A percentile compares a stretch with the other conserved stretches of the same genome.
Evolutionary conservation across 306 rosid genomes (phyloP).

Genomic region (Quercus wislizeni): DNA sequence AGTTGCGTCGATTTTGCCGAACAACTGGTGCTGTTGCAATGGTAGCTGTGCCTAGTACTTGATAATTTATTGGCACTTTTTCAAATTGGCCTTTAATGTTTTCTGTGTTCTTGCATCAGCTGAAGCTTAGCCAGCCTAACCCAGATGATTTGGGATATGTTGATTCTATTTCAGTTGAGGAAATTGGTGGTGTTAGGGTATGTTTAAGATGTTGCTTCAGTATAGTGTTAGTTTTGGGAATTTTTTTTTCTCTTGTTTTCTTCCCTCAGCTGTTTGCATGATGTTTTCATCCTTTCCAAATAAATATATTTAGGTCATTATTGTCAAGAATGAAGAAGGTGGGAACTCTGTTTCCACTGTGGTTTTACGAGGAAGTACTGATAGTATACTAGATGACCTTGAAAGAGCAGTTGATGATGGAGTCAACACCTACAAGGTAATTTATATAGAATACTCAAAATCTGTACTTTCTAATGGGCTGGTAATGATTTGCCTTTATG

Average conservation of each 20-base stretch:
- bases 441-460: conserved; percentile 3
- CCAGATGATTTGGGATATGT: conserved; percentile 88
- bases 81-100: conserved; percentile 23
- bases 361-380: conserved; percentile 78
- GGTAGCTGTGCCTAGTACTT: conserved; percentile 34
- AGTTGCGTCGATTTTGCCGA: conserved; percentile 90
- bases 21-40: conserved; percentile 83
- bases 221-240: neutral
- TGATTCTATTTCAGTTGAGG: conserved; percentile 83
- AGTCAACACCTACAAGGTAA: conserved; percentile 85
- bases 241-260: neutral
- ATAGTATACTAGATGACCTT: conserved; percentile 85
- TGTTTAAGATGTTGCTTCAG: conserved; percentile 16
- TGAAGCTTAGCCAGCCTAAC: conserved; percentile 91
- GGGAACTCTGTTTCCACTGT: conserved; percentile 84
- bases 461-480: conserved; percentile 7
- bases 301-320: conserved; percentile 45
- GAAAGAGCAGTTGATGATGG: conserved; percentile 98
- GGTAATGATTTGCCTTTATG: neutral
- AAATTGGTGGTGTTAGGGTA: conserved; percentile 95
- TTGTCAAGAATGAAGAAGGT: conserved; percentile 81
- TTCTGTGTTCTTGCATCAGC: conserved; percentile 42
- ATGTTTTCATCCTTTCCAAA: neutral
- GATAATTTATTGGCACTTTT: neutral
- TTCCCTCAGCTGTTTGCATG: neutral